A percentile compares a stretch with the other conserved stretches of the same genome.
Conservation (phyloP, 306 rosid genomes). For the Cicer cuneatum region DNA sequence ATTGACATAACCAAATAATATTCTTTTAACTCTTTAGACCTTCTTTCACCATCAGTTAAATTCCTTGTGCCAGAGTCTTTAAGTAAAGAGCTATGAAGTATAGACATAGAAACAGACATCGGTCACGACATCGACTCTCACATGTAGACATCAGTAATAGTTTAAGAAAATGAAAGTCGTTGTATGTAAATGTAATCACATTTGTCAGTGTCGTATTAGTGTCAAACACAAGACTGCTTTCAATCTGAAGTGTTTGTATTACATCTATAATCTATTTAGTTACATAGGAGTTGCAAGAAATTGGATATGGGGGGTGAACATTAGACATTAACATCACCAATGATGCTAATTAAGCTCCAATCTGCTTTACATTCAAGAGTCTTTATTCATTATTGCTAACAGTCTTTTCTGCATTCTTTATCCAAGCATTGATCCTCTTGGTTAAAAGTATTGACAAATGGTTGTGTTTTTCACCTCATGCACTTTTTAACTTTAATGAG, state of each 20-base stretch:
- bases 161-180: too few relatives aligned
- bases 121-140: too few relatives aligned
- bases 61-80: slow-evolving; percentile 15
- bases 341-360: slow-evolving; percentile 4
- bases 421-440: slow-evolving; percentile 25
- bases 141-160: too few relatives aligned
- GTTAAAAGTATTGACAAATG: not conserved
- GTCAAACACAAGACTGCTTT: too few relatives aligned
- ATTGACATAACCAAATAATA: slow-evolving; percentile 18
- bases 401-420: not conserved
- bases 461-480: slow-evolving; percentile 2
- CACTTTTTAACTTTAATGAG: slow-evolving; percentile 35
- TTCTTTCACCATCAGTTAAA: slow-evolving; percentile 32
- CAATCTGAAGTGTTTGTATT: too few relatives aligned
- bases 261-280: not conserved
- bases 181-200: too few relatives aligned
- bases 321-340: slow-evolving; percentile 11
- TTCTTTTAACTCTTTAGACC: slow-evolving; percentile 20
- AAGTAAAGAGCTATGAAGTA: not conserved
- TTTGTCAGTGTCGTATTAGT: too few relatives aligned
- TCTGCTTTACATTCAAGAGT: slow-evolving; percentile 2
- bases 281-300: slow-evolving; percentile 22
- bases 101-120: too few relatives aligned
- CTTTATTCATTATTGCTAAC: slow-evolving; percentile 7
- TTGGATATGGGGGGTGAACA: slow-evolving; percentile 4